Evolutionary conservation across 352 stramenopile genomes (phyloP), one percentile per base, ranked within the genome.

Genomic region (Phytophthora parvispora): DNA sequence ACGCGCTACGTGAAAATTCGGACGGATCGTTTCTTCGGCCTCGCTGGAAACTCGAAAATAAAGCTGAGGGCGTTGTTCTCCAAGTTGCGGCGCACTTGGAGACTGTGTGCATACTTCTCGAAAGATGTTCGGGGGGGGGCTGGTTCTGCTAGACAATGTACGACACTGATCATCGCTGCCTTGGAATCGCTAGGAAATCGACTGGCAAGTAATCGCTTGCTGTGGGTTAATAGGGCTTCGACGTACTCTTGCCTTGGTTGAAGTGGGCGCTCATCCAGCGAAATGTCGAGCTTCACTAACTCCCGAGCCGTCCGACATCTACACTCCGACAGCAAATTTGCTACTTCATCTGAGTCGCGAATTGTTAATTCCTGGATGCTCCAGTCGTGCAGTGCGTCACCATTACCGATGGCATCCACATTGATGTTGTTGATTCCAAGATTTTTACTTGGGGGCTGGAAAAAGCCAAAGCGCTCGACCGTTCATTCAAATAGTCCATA

Each of bases 131-230:
- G 38, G 22, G 16, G 12, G 9, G 38, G n/a, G 1, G 38, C 18
- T 9, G 16, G 16, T n/a, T n/a, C n/a, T n/a, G n/a, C n/a, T n/a
- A n/a, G n/a, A n/a, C n/a, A n/a, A 7, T n/a, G 28, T 29, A 42
- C 48, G 2, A 28, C 50, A 32, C 50, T 57, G 28, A 57, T 38
- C 50, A 57, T 42, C 50, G 50, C 50, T 8, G n/a, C 18, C 28
- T 57, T 57, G 9, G 8, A 42, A 1, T 42, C 18, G 0, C 42
- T 18, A 3, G 50, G 16, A 22, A 57, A 43, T n/a, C n/a, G 22
- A 57, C 7, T 7, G 50, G 28, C 28, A 57, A 25, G 18, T 27
- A 29, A 7, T 57, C 50, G n/a, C 5, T 25, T 16, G 10, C 43
- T n/a, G 18, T 42, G 50, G 16, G n/a, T 25, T 40, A 43, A 8